Evolutionary conservation across 768 basidiomycete genomes (phyloP), one percentile per base, ranked within the genome.

Genomic region (Roridomyces roridus): DNA sequence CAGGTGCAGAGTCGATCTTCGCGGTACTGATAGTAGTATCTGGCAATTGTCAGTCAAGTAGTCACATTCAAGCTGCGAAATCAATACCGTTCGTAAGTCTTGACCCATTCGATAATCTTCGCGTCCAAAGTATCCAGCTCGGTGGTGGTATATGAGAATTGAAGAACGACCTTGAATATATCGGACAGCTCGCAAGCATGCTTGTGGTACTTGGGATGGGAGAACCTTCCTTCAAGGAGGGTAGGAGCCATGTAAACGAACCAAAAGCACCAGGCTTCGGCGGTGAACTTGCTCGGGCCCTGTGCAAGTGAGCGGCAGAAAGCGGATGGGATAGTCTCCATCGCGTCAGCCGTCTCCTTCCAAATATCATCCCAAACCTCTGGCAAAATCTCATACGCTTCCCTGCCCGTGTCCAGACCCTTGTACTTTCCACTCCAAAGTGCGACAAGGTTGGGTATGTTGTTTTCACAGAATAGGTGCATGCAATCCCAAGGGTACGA

Each of bases 401-500:
- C 70, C 7, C 11, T 39, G 0, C 71, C 68, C 2, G 46, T 34
- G 24, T 74, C 66, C 1, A 72, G 57, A 1, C 60, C 70, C 47
- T 75, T 76, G 63, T 65, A 77, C 2, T 62, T 51, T 0, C 72
- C 74, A 1, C 67, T 72, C 74, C 75, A 79, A 0, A 74, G 63
- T 0, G 49, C 15, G 12, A 77, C 54, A 4, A 80, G 63, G 25
- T 77, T 78, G 78, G 0, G 63, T 6, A 77, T 53, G 2, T 76
- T 52, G 55, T 82, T 82, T 53, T 81, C 79, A 37, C 68, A 72
- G 25, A 82, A 55, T 0, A 80, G 63, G 77, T 84, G 81, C 75
- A 83, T 80, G 57, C 72, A 74, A 46, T 82, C 80, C 64, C 72
- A 76, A 0, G 79, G 77, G 5, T 72, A 65, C 0, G 70, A 70